These are phyloP conservation scores for Cladosporium austrohemisphaericum DNA, from an alignment of 2,329 filamentous ascomycete genomes.

Conservation along the genomic window DNA sequence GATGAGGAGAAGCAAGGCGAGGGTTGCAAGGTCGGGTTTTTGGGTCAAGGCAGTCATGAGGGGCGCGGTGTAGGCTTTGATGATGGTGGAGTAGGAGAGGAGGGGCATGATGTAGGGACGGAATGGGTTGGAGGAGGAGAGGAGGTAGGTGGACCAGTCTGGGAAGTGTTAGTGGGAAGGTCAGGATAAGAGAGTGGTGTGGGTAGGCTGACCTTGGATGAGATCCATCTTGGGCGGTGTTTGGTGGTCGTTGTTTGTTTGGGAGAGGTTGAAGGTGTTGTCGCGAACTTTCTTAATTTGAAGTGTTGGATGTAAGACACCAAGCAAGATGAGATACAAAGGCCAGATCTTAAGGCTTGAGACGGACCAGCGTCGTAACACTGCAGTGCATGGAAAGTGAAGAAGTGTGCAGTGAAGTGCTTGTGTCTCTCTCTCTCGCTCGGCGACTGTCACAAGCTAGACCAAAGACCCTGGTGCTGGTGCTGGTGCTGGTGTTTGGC, in stretches of 20 bases:
- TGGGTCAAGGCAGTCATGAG: conserved; percentile 29
- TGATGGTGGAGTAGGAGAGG: conserved; percentile 18
- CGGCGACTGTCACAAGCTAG: too few relatives aligned
- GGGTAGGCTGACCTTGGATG: conserved; percentile 25
- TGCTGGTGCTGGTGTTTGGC: too few relatives aligned
- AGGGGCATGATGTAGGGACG: conserved; percentile 19
- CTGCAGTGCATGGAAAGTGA: too few relatives aligned
- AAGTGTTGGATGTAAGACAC: background rate
- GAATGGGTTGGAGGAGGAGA: conserved; percentile 22
- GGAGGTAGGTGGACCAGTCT: conserved; percentile 32
- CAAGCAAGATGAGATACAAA: too few relatives aligned
- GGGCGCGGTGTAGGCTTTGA: conserved; percentile 27
- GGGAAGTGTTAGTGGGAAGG: conserved; percentile 13
- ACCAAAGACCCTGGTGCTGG: too few relatives aligned
- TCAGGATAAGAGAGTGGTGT: background rate
- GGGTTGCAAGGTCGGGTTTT: conserved; percentile 47
- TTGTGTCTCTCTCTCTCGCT: too few relatives aligned
- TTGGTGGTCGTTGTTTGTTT: background rate
- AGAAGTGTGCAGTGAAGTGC: too few relatives aligned
- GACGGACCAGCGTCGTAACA: too few relatives aligned
- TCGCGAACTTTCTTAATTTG: too few relatives aligned
- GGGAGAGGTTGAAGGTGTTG: background rate
- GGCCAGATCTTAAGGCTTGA: too few relatives aligned
- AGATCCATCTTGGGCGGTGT: conserved; percentile 25
- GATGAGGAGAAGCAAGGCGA: conserved; percentile 56